Conservation (phyloP, 345 rosid species). For the Lepidium didymum region DNA sequence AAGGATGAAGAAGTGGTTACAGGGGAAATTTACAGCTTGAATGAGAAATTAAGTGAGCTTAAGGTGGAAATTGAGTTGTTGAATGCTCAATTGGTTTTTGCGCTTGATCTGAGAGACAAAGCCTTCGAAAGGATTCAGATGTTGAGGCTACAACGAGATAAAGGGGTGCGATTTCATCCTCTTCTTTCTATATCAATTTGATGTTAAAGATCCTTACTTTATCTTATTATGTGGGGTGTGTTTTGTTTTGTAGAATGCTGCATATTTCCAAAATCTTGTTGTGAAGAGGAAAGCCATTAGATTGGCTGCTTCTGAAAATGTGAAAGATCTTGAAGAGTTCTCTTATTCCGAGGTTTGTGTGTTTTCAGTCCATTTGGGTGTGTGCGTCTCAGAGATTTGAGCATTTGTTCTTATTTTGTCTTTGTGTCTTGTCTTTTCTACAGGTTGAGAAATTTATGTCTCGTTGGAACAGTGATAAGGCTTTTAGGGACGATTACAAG, state of each 20-base stretch:
- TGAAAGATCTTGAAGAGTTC: conserved; percentile 49
- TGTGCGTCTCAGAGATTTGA: neutral
- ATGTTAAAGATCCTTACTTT: neutral
- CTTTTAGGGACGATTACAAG: conserved; percentile 79
- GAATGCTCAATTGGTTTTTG: conserved; percentile 40
- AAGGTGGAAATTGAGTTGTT: conserved; percentile 47
- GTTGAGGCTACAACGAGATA: conserved; percentile 56
- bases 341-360: conserved; percentile 43
- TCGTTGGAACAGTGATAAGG: conserved; percentile 51
- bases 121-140: conserved; percentile 42
- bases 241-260: conserved; percentile 43
- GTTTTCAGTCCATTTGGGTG: neutral
- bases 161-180: conserved; percentile 39
- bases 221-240: neutral
- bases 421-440: neutral
- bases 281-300: conserved; percentile 40
- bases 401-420: conserved; percentile 9
- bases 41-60: conserved; percentile 36
- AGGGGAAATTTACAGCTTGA: conserved; percentile 35
- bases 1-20: conserved; percentile 60
- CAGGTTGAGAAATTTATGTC: conserved; percentile 72
- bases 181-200: neutral
- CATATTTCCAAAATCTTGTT: conserved; percentile 38
- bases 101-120: conserved; percentile 50
- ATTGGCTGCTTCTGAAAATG: conserved; percentile 47